Base-by-base conservation (phyloP, 2,329 filamentous ascomycete genomes). In the Davidsoniella virescens region DNA sequence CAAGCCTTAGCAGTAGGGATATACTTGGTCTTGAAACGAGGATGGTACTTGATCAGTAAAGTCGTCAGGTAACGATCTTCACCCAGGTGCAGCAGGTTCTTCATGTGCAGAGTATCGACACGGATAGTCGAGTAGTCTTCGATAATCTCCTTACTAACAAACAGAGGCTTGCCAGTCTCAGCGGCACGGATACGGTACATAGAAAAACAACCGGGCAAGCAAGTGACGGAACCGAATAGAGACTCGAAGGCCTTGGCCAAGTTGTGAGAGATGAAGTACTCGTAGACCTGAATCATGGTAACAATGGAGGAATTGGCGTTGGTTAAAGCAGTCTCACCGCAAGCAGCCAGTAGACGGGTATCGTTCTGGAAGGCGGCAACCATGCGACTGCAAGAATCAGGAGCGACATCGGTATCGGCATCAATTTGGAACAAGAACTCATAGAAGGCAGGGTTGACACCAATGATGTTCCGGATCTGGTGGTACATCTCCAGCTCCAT, bases 271-370 rank as follows among this genome's bases (percentile, higher is more conserved):
- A 98, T 98, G 70, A 88, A 98, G 73, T 98, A 98, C 67, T 98
- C 90, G 72, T 96, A 98, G 33, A 98, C 90, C 67, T 98, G 92
- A 63, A 98, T 98, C 90, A 96, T 96, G 47, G 92, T 98, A 57
- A 94, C 79, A 61, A 93, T 87, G 1, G 90, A 95, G 5, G 83
- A 75, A 65, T 95, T 95, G 54, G 87, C 84, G 62, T 98, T 98
- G 55, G 82, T 88, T 44, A 98, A 72, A 14, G 84, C 84, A 0
- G 92, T 98, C 67, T 98, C 92, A 67, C 92, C 92, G 61, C 92
- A 98, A 45, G 92, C 78, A 50, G 84, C 92, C 60, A 95, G 90
- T n/a, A 96, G 72, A 51, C 86, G 82, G 23, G 88, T 94, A 63
- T 98, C 92, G 59, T 92, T 78, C 41, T 95, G 66, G 71, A 95